Conservation (phyloP, 768 basidiomycete species). For the Coprinellus micaceus region DNA sequence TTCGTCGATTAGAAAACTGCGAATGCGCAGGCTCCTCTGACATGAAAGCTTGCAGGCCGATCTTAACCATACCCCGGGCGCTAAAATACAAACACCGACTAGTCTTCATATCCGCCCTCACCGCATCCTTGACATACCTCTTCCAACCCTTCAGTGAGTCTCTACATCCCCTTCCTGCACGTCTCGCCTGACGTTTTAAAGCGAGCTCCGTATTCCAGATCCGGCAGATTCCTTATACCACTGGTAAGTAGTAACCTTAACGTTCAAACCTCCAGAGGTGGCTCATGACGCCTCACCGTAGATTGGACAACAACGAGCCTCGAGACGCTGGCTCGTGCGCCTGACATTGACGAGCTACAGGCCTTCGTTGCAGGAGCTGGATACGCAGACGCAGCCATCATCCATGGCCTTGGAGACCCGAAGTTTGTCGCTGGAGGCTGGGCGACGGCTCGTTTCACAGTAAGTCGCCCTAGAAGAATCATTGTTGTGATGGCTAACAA, state of each 20-base stretch:
- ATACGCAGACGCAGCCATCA: constrained; percentile 43
- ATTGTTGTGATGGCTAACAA: neutral
- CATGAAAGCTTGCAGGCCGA: constrained; percentile 33
- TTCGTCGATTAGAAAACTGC: constrained; percentile 15
- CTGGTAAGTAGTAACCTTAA: constrained; percentile 16
- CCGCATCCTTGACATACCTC: constrained; percentile 40
- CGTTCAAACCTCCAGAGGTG: neutral
- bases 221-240: constrained; percentile 22
- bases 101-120: constrained; percentile 49
- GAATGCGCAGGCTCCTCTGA: neutral
- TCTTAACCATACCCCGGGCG: constrained; percentile 41
- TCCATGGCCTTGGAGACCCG: constrained; percentile 48
- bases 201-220: constrained; percentile 43
- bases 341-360: constrained; percentile 41
- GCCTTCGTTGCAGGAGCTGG: constrained; percentile 61
- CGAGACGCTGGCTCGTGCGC: constrained; percentile 42
- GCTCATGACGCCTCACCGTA: constrained; percentile 12
- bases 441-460: constrained; percentile 53
- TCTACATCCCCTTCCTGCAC: neutral
- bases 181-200: constrained; percentile 18
- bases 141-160: constrained; percentile 56
- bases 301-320: constrained; percentile 38
- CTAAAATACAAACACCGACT: constrained; percentile 51
- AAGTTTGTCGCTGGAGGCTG: constrained; percentile 51
- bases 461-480: constrained; percentile 19